These are phyloP conservation scores for Apiospora malaysiana DNA, from an alignment of 2,329 filamentous ascomycete genomes.

Conservation along the genomic window DNA sequence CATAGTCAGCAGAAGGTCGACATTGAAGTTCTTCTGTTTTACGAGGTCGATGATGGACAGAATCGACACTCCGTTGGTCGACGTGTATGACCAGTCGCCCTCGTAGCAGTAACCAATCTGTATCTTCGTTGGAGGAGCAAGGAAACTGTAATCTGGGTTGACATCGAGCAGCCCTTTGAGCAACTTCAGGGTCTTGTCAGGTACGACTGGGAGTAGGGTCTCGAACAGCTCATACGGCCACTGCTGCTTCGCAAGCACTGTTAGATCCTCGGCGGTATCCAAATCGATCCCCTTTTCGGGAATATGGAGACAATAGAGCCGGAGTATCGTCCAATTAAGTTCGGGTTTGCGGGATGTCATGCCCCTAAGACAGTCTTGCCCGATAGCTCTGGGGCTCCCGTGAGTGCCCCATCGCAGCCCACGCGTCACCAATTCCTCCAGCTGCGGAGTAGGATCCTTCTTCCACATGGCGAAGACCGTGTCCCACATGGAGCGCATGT, in stretches of 20 bases:
- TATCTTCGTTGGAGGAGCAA: background rate
- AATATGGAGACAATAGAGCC: background rate
- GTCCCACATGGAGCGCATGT: background rate
- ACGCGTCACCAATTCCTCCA: background rate
- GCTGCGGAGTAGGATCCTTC: background rate
- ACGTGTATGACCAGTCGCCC: background rate
- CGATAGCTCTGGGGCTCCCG: background rate
- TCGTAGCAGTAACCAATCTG: background rate
- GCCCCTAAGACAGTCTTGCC: background rate
- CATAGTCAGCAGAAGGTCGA: background rate
- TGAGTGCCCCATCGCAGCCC: background rate
- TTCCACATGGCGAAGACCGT: background rate
- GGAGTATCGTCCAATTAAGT: background rate
- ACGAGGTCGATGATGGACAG: background rate
- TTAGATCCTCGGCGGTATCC: background rate
- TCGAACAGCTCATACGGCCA: background rate
- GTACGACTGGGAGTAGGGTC: background rate
- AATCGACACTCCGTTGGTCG: background rate
- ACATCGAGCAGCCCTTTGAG: background rate
- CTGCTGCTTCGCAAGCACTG: background rate
- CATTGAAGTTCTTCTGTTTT: conserved; percentile 1
- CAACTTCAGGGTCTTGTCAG: background rate
- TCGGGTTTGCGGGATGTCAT: background rate
- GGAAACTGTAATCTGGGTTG: background rate
- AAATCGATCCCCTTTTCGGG: background rate